Base-by-base conservation (phyloP, 116 monocot species). In the Papilionanthe hybrid region DNA sequence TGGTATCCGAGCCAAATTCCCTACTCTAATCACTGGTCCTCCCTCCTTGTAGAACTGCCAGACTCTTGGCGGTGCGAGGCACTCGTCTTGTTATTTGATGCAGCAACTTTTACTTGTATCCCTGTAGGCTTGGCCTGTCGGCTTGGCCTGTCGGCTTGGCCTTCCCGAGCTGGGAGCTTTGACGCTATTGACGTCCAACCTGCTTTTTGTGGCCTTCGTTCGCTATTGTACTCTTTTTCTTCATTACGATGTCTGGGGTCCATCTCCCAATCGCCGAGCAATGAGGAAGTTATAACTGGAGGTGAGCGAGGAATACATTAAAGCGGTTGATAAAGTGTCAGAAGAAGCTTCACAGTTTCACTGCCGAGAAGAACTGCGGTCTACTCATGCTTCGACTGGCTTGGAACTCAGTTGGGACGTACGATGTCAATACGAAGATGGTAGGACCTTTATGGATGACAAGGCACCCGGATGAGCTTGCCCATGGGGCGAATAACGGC, bases 281-380 rank as follows among this genome's bases (percentile, higher is more conserved):
- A 93, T 91, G 91, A 91, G 15, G 79, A 98, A 98, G 82, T 79
- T 84, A 13, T 98, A 98, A 78, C 98, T 95, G 22, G 72, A 76
- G 11, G 95, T 94, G 45, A 91, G 93, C 87, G 90, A 87, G 30
- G 98, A 95, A 82, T 98, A 98, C 88, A 57, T 55, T 78, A 83
- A 84, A 83, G 87, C 91, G 7, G 87, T 1, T 95, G 3, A 91
- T 87, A 67, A 98, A 93, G 80, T 75, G 76, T 79, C 86, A 84
- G 91, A 84, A 75, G 85, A 97, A 95, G 89, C 90, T 99, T 72
- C 86, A 93, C 0, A 93, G 89, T 8, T 67, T 99, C 67, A 95
- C 95, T 80, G 89, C 89, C 53, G 91, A 93, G 89, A 99, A 94
- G 90, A 91, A 86, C 81, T 93, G 90, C 79, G 88, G 87, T 55